A percentile compares a stretch with the other conserved stretches of the same genome.
Conservation (phyloP, 768 basidiomycete species). For the Rhizopogon rudus region DNA sequence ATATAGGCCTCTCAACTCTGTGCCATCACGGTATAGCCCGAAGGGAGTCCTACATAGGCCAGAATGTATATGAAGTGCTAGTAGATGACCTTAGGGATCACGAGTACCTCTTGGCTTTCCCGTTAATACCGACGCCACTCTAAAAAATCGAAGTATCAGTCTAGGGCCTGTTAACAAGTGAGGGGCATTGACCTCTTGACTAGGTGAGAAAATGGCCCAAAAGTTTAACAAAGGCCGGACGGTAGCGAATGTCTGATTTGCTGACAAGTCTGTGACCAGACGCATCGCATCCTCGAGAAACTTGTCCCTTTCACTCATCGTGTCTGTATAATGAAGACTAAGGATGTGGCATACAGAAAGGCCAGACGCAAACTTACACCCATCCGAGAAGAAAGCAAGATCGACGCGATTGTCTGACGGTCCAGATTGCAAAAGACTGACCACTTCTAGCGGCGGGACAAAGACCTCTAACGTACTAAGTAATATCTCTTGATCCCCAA, state of each 20-base stretch:
- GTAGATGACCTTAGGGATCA: neutral
- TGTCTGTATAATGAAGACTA: conserved; percentile 36
- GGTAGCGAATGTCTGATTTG: conserved; percentile 72
- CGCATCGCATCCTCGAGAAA: conserved; percentile 63
- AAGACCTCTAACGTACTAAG: conserved; percentile 4
- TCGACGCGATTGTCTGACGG: conserved; percentile 62
- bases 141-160: neutral
- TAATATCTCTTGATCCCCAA: neutral
- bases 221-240: conserved; percentile 76
- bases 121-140: conserved; percentile 71
- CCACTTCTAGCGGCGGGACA: conserved; percentile 46
- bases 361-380: conserved; percentile 45
- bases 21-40: conserved; percentile 74
- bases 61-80: conserved; percentile 1
- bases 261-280: conserved; percentile 64
- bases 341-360: neutral
- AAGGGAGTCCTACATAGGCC: conserved; percentile 61
- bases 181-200: conserved; percentile 49
- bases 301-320: conserved; percentile 48
- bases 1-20: conserved; percentile 70
- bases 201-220: conserved; percentile 76
- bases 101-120: conserved; percentile 62
- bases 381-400: conserved; percentile 74
- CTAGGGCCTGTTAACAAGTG: neutral
- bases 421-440: conserved; percentile 58